These are phyloP conservation scores for Neurospora sp. DNA, from an alignment of 2,329 filamentous ascomycete genomes.

Conservation along the genomic window DNA sequence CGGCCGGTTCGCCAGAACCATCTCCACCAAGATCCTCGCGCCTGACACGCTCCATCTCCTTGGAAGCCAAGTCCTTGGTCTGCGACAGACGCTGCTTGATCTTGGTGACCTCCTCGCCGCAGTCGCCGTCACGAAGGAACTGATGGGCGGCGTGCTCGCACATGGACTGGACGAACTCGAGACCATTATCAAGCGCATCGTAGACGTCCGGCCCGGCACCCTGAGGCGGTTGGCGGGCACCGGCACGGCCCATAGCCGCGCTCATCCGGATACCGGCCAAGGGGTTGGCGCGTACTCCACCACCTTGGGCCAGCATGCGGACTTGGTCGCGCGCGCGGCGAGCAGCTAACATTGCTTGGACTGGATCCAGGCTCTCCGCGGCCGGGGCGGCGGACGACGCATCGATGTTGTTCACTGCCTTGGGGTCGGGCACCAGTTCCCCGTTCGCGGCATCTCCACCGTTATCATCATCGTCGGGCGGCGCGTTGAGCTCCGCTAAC, in stretches of 20 bases:
- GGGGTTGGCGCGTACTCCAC: background rate
- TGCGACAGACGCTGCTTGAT: constrained; percentile 57
- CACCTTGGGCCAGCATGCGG: background rate
- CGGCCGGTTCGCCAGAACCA: background rate
- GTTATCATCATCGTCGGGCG: constrained; percentile 31
- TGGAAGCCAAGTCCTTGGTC: constrained; percentile 50
- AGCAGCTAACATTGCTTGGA: background rate
- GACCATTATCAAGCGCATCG: constrained; percentile 65
- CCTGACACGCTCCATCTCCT: constrained; percentile 47
- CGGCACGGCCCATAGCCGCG: constrained; percentile 12
- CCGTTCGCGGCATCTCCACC: constrained; percentile 1
- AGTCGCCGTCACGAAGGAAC: constrained; percentile 80
- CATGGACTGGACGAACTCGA: constrained; percentile 71
- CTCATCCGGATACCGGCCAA: constrained; percentile 6
- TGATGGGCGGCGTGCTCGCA: constrained; percentile 85
- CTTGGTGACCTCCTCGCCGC: constrained; percentile 62
- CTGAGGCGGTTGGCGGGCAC: constrained; percentile 18
- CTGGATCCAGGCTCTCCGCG: background rate
- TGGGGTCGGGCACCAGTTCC: background rate
- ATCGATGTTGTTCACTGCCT: background rate
- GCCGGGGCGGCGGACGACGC: background rate
- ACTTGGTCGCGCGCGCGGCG: background rate
- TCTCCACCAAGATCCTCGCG: constrained; percentile 32
- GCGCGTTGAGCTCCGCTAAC: constrained; percentile 49
- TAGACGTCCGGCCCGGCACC: constrained; percentile 40